phyloP scores from a whole-genome alignment of 768 basidiomycete genomes.

The Leccinum obscurum region DNA sequence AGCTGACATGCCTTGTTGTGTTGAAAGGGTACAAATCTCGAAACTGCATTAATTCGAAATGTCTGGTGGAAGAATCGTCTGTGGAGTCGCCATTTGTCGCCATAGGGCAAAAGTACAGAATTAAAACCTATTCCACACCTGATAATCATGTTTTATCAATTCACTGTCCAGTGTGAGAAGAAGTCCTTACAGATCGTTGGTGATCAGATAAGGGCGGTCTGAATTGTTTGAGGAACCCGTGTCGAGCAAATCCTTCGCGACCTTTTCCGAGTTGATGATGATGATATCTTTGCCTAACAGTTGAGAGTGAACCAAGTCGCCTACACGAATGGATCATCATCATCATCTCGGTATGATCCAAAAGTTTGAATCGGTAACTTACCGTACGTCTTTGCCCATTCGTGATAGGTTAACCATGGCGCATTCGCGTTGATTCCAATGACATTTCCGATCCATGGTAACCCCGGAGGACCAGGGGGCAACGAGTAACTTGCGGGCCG shows the following conservation, averaged over 20 bases:
- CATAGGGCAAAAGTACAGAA: background rate
- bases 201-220: background rate
- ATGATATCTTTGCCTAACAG: background rate
- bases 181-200: background rate
- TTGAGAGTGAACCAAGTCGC: background rate
- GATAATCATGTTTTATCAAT: background rate
- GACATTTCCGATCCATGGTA: constrained; percentile 1
- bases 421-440: background rate
- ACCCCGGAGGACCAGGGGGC: background rate
- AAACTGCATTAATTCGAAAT: background rate
- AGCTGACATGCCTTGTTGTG: background rate
- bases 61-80: background rate
- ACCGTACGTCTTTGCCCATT: background rate
- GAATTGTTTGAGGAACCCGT: background rate
- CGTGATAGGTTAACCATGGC: background rate
- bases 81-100: background rate
- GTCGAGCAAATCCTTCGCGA: background rate
- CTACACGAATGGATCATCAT: background rate
- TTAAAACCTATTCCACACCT: background rate
- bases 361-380: background rate
- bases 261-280: background rate
- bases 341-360: background rate
- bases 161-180: background rate
- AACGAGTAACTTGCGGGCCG: background rate
- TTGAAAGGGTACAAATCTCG: background rate